Percentiles rank a stretch among this genome's conserved stretches.
Evolutionary conservation across 2,329 filamentous ascomycete genomes (phyloP).

Genomic region (Arthrinium phaeospermum): DNA sequence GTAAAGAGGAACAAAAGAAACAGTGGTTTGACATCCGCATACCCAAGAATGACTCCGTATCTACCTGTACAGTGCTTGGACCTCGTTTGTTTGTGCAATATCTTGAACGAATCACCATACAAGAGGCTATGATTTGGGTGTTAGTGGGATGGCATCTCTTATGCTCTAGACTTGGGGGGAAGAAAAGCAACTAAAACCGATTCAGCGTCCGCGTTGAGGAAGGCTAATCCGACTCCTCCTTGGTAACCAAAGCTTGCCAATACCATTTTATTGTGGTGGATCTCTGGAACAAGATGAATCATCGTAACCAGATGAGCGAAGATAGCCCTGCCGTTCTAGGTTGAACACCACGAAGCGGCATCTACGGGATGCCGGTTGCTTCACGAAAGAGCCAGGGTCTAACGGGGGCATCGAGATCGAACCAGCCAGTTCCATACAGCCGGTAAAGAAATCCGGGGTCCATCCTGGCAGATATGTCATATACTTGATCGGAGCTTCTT

Average conservation of each 20-base stretch:
- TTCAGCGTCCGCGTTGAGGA: background rate
- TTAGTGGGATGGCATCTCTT: background rate
- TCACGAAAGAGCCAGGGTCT: background rate
- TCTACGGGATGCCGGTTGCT: background rate
- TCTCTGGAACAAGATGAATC: background rate
- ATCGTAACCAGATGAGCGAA: background rate
- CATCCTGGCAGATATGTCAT: background rate
- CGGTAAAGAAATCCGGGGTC: background rate
- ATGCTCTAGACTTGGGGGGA: background rate
- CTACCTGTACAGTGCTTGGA: conserved; percentile 56
- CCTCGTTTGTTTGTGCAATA: conserved; percentile 90
- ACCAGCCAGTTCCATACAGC: background rate
- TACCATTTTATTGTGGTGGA: no score
- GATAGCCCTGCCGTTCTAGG: background rate
- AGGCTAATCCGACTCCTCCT: background rate
- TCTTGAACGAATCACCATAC: conserved; percentile 95
- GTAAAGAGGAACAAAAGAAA: no score
- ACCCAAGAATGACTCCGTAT: no score
- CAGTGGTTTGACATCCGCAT: no score
- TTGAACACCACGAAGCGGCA: background rate
- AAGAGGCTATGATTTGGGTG: conserved; percentile 87
- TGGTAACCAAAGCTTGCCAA: background rate
- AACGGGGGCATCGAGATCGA: background rate
- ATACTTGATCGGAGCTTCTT: background rate
- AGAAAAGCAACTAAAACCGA: no score